A percentile compares a stretch with the other conserved stretches of the same genome.
Conservation (phyloP, 1,284 basidiomycete genomes). For the Naganishia liquefaciens region DNA sequence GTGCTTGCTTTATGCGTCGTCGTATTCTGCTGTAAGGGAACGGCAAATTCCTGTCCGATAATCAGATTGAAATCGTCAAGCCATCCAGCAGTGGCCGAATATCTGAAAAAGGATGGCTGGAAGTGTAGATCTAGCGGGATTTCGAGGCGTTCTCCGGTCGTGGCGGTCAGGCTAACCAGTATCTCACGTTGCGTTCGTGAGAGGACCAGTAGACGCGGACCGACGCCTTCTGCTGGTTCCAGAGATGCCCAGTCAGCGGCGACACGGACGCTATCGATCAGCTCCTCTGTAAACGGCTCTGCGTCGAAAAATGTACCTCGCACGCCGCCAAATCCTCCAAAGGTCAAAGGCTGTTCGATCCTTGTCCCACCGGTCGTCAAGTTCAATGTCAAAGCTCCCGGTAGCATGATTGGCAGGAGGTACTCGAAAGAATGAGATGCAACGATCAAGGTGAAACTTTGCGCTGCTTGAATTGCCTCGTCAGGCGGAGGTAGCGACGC, state of each 20-base stretch:
- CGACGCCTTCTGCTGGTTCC: neutral
- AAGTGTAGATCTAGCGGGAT: constrained; percentile 3
- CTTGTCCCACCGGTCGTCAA: constrained; percentile 12
- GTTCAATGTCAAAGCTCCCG: constrained; percentile 2
- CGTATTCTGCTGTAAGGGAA: constrained; percentile 7
- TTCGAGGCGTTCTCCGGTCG: constrained; percentile 7
- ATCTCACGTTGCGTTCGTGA: neutral
- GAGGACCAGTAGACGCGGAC: constrained; percentile 6
- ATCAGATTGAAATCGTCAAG: neutral
- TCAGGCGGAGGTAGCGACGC: neutral
- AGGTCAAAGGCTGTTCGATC: constrained; percentile 2
- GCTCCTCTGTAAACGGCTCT: neutral
- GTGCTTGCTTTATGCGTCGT: neutral
- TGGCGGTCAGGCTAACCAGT: neutral
- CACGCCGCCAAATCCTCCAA: constrained; percentile 2
- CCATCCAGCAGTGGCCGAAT: constrained; percentile 1
- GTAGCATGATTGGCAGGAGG: neutral
- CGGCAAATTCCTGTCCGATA: constrained; percentile 9
- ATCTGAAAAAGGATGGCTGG: constrained; percentile 13
- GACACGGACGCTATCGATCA: neutral
- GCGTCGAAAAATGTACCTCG: constrained; percentile 5
- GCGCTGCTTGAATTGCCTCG: neutral
- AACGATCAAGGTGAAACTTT: constrained; percentile 15
- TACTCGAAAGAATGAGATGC: constrained; percentile 10
- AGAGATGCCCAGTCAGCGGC: constrained; percentile 1